Percentiles rank a stretch among this genome's conserved stretches.
phyloP scores from a whole-genome alignment of 495 filamentous ascomycete genomes.

The Terfezia claveryi region DNA sequence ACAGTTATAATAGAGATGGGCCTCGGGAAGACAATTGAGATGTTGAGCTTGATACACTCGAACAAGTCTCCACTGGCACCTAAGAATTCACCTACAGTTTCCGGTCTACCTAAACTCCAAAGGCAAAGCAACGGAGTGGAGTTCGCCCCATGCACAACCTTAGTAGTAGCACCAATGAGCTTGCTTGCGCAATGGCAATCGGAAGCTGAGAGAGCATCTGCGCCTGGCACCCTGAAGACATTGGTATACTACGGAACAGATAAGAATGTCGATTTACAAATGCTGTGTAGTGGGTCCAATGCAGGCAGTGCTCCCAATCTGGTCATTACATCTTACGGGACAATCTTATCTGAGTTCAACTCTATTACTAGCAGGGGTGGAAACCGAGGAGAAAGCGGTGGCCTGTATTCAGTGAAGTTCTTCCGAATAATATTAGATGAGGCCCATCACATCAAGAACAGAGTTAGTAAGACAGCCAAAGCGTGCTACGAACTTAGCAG shows the following conservation, averaged over 20 bases:
- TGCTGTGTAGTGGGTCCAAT: constrained; percentile 54
- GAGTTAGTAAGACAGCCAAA: constrained; percentile 50
- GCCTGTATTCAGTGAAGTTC: constrained; percentile 78
- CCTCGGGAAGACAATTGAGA: constrained; percentile 90
- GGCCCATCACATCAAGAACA: constrained; percentile 82
- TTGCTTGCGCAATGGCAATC: constrained; percentile 89
- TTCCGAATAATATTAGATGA: constrained; percentile 91
- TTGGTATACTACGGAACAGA: constrained; percentile 83
- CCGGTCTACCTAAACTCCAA: constrained; percentile 20
- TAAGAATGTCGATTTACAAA: constrained; percentile 50
- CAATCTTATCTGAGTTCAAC: constrained; percentile 73
- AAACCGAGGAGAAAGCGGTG: constrained; percentile 37
- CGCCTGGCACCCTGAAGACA: constrained; percentile 54
- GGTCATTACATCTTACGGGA: constrained; percentile 89
- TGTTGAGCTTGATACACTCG: constrained; percentile 79
- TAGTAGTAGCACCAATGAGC: constrained; percentile 90
- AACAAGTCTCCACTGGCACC: constrained; percentile 39
- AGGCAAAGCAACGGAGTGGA: constrained; percentile 25
- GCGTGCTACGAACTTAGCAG: constrained; percentile 79
- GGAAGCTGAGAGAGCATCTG: constrained; percentile 73
- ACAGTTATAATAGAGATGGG: constrained; percentile 28
- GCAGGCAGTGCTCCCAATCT: constrained; percentile 57
- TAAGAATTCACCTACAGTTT: neutral
- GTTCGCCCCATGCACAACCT: constrained; percentile 64
- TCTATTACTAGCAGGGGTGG: constrained; percentile 35